These are phyloP conservation scores for Coemansia sp. DNA, from an alignment of 192 early-diverging fungal genomes.

Conservation along the genomic window DNA sequence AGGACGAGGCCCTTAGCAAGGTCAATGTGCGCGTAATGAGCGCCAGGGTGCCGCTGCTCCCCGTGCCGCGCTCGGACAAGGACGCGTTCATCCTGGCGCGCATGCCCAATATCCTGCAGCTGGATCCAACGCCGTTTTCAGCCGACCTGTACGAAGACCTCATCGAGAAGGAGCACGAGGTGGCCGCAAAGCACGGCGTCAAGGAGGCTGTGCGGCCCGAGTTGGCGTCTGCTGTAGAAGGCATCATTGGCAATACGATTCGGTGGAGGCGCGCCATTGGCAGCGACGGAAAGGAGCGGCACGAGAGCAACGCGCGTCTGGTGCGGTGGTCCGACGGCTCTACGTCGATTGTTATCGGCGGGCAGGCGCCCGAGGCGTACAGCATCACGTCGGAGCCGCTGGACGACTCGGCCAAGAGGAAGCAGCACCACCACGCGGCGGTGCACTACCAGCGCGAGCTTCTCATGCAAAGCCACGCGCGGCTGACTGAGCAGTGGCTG, in stretches of 20 bases:
- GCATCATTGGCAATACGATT: slow-evolving; percentile 45
- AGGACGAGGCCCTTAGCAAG: slow-evolving; percentile 2
- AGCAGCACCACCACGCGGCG: slow-evolving; percentile 31
- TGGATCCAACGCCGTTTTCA: slow-evolving; percentile 44
- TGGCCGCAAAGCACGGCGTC: slow-evolving; percentile 33
- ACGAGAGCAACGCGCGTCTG: slow-evolving; percentile 51
- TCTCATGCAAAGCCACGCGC: slow-evolving; percentile 45
- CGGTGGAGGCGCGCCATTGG: slow-evolving; percentile 33
- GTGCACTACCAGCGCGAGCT: slow-evolving; percentile 34
- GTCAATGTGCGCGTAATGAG: slow-evolving; percentile 32
- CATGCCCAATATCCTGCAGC: slow-evolving; percentile 50
- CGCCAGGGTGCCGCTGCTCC: slow-evolving; percentile 36
- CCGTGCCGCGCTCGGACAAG: slow-evolving; percentile 24
- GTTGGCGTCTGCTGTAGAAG: slow-evolving; percentile 42
- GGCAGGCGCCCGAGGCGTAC: slow-evolving; percentile 26
- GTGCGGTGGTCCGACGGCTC: slow-evolving; percentile 59
- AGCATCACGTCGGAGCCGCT: slow-evolving; percentile 35
- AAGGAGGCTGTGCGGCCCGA: slow-evolving; percentile 35
- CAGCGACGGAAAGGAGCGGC: slow-evolving; percentile 2
- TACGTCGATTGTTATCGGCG: slow-evolving; percentile 40
- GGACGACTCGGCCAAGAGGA: slow-evolving; percentile 9
- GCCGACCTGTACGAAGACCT: slow-evolving; percentile 40
- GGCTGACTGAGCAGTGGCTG: slow-evolving; percentile 45
- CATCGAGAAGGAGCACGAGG: slow-evolving; percentile 37
- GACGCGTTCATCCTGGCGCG: slow-evolving; percentile 33